A percentile compares a stretch with the other conserved stretches of the same genome.
Conservation (phyloP, 1,284 basidiomycete species). For the Vanrija sp. region DNA sequence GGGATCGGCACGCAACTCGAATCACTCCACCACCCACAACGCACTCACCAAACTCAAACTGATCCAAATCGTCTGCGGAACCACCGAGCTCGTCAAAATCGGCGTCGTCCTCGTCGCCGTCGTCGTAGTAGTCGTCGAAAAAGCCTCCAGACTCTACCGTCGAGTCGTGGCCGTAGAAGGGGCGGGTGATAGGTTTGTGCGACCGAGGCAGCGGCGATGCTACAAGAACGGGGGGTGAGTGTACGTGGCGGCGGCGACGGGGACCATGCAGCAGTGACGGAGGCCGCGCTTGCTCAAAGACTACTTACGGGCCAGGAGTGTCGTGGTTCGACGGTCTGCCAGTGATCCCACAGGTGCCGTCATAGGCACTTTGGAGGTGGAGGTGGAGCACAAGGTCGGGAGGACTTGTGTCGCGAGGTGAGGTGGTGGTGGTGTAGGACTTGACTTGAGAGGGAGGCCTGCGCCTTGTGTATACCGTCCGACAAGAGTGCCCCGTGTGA, state of each 20-base stretch:
- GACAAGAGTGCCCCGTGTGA: too few relatives aligned
- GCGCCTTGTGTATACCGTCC: too few relatives aligned
- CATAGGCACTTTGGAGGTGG: slow-evolving; percentile 14
- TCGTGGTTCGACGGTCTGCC: slow-evolving; percentile 20
- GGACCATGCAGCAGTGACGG: background rate
- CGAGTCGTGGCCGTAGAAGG: slow-evolving; percentile 22
- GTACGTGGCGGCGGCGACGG: background rate
- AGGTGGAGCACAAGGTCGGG: background rate
- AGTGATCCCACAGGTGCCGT: slow-evolving; percentile 13
- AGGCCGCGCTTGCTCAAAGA: background rate
- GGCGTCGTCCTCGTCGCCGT: slow-evolving; percentile 26
- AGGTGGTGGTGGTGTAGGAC: background rate
- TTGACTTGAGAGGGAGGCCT: too few relatives aligned
- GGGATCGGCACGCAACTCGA: too few relatives aligned
- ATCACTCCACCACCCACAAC: background rate
- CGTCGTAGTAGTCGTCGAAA: slow-evolving; percentile 24
- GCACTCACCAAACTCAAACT: slow-evolving; percentile 15
- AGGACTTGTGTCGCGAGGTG: background rate
- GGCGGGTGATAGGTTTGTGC: slow-evolving; percentile 11
- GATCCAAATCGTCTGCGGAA: slow-evolving; percentile 17
- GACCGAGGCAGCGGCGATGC: slow-evolving; percentile 6
- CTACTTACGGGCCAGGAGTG: slow-evolving; percentile 22
- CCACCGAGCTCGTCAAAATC: slow-evolving; percentile 9
- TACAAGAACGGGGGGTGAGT: background rate
- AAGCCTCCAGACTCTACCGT: slow-evolving; percentile 16